phyloP scores from a whole-genome alignment of 2,329 filamentous ascomycete species.

The Leptographium wingfieldii region DNA sequence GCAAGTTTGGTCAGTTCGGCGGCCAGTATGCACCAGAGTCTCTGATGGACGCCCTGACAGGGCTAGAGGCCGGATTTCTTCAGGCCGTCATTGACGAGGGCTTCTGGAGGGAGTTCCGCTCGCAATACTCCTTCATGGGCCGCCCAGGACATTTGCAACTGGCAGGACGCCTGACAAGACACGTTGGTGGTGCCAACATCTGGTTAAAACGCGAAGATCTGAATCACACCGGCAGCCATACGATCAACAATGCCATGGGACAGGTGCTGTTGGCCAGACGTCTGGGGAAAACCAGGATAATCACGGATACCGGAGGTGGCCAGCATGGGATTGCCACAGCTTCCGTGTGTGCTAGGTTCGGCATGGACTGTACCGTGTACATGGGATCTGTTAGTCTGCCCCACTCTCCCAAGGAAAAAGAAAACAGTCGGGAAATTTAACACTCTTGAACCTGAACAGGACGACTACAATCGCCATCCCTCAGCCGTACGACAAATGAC shows the following conservation, averaged over 20 bases:
- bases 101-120: conserved; percentile 95
- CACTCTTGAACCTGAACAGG: neutral
- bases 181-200: conserved; percentile 87
- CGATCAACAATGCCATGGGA: conserved; percentile 97
- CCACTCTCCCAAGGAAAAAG: neutral
- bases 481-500: conserved; percentile 93
- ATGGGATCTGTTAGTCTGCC: conserved; percentile 64
- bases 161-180: conserved; percentile 75
- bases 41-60: conserved; percentile 87
- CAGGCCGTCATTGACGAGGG: conserved; percentile 71
- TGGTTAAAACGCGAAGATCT: conserved; percentile 97
- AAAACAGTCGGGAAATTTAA: neutral
- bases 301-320: conserved; percentile 92
- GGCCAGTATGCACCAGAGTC: conserved; percentile 97
- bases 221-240: conserved; percentile 96
- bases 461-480: neutral
- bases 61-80: conserved; percentile 87
- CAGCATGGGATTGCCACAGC: conserved; percentile 97
- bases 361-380: conserved; percentile 94
- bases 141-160: conserved; percentile 84
- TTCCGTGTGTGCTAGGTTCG: conserved; percentile 95
- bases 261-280: conserved; percentile 78
- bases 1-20: conserved; percentile 76
- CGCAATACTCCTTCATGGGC: conserved; percentile 96
- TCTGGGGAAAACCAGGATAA: conserved; percentile 91